phyloP scores from a whole-genome alignment of 1,139 yeast species.

The Yamadazyma triangularis region DNA sequence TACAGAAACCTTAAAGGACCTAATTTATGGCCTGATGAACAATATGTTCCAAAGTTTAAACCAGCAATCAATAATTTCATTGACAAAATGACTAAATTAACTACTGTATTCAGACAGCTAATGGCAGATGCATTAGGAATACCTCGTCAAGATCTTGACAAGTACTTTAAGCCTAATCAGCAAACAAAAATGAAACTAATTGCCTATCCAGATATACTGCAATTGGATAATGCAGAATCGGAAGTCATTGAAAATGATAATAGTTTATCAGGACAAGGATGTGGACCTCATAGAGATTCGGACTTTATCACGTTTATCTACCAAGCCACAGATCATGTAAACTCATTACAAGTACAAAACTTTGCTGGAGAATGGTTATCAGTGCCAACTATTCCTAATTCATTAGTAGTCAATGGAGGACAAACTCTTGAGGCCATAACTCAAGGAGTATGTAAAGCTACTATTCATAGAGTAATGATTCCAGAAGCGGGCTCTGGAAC shows the following conservation, averaged over 20 bases:
- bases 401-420: slow-evolving; percentile 52
- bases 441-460: slow-evolving; percentile 56
- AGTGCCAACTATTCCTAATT: slow-evolving; percentile 39
- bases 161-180: slow-evolving; percentile 47
- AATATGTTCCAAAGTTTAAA: slow-evolving; percentile 47
- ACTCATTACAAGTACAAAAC: slow-evolving; percentile 59
- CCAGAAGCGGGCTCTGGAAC: slow-evolving; percentile 53
- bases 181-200: slow-evolving; percentile 53
- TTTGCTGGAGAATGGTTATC: slow-evolving; percentile 62
- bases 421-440: slow-evolving; percentile 53
- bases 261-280: slow-evolving; percentile 53
- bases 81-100: slow-evolving; percentile 41
- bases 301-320: slow-evolving; percentile 58
- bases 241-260: slow-evolving; percentile 31
- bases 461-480: slow-evolving; percentile 59
- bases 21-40: slow-evolving; percentile 53
- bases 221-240: slow-evolving; percentile 21
- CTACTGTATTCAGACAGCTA: slow-evolving; percentile 38
- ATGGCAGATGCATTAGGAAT: slow-evolving; percentile 56
- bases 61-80: slow-evolving; percentile 43
- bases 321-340: slow-evolving; percentile 47
- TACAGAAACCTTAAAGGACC: slow-evolving; percentile 65
- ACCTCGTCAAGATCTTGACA: slow-evolving; percentile 38
- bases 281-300: slow-evolving; percentile 71
- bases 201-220: slow-evolving; percentile 42